Base-by-base conservation (phyloP, 495 filamentous ascomycete species). In the Diplogelasinospora grovesii region DNA sequence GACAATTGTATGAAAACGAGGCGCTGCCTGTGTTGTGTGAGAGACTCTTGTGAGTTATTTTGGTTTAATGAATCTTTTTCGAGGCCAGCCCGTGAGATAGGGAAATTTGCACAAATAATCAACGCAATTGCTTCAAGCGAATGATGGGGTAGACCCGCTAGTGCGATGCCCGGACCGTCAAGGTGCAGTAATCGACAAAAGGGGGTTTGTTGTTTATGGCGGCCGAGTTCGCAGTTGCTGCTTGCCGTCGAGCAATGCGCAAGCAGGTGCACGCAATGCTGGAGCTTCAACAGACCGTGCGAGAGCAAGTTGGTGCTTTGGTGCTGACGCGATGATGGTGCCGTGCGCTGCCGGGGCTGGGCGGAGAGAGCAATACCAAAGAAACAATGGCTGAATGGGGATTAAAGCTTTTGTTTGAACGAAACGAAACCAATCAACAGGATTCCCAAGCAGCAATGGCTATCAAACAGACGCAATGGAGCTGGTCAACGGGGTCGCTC, bases 371-470 rank as follows among this genome's bases (percentile, higher is more conserved):
- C 11, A 41, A 46, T 32, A 45, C 42, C 22, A 31, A 45, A 39
- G 63, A 63, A 56, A 57, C 51, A 60, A 64, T 52, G 53, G 60
- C 32, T 51, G 62, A 62, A 66, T 64, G 48, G 39, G n/a, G 53
- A 64, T 55, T 56, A 61, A 61, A 53, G 49, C 49, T 48, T 39
- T 57, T 59, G 52, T 58, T 49, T 48, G 40, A 55, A 58, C 49
- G 52, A 62, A 61, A 64, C 56, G 49, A 61, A 60, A 59, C 49
- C 48, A 56, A 61, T 64, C 59, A 58, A 61, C 56, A 53, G 43
- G 51, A 64, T 49, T 36, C 57, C 59, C 52, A 50, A 55, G 46
- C 45, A 49, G 51, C 49, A 40, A 46, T 50, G 57, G 20, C 35
- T 52, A 55, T 59, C 55, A 56, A 49, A 54, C 57, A 56, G 50